phyloP scores from a whole-genome alignment of 2,329 filamentous ascomycete genomes.

The Penicillium occitanis region DNA sequence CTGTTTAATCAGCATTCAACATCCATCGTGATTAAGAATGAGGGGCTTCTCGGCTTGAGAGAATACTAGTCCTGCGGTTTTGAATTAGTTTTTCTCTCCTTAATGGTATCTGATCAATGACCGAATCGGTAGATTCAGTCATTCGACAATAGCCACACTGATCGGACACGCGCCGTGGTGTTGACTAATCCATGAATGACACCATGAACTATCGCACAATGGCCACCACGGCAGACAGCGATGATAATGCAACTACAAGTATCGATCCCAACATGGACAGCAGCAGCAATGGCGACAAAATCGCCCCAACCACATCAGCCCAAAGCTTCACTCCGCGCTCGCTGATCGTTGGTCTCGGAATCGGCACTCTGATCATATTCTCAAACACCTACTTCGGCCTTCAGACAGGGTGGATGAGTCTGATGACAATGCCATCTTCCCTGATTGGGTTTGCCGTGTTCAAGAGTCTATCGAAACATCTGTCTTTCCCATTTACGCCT shows the following conservation, averaged over 20 bases:
- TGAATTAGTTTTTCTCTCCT: not conserved
- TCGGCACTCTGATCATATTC: slow-evolving; percentile 90
- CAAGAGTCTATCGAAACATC: slow-evolving; percentile 69
- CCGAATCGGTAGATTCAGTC: not conserved
- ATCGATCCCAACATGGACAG: not conserved
- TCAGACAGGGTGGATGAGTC: slow-evolving; percentile 79
- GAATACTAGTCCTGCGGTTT: not conserved
- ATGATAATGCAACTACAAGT: slow-evolving; percentile 1
- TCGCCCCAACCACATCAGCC: slow-evolving; percentile 29
- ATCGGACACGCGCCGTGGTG: not conserved
- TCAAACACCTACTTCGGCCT: slow-evolving; percentile 99
- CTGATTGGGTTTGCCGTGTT: slow-evolving; percentile 95
- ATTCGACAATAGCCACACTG: not conserved
- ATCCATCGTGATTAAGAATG: not conserved
- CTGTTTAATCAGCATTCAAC: not conserved
- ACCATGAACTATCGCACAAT: slow-evolving; percentile 40
- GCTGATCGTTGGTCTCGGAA: slow-evolving; percentile 72
- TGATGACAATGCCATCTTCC: slow-evolving; percentile 96
- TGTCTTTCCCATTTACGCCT: slow-evolving; percentile 81
- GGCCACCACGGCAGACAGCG: slow-evolving; percentile 1
- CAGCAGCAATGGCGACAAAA: not conserved
- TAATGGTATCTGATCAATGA: not conserved
- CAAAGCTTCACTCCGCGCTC: slow-evolving; percentile 81
- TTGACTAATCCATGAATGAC: slow-evolving; percentile 7
- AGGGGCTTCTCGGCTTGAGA: not conserved